Conservation (phyloP, 305 asterid genomes). For the Withania somnifera region DNA sequence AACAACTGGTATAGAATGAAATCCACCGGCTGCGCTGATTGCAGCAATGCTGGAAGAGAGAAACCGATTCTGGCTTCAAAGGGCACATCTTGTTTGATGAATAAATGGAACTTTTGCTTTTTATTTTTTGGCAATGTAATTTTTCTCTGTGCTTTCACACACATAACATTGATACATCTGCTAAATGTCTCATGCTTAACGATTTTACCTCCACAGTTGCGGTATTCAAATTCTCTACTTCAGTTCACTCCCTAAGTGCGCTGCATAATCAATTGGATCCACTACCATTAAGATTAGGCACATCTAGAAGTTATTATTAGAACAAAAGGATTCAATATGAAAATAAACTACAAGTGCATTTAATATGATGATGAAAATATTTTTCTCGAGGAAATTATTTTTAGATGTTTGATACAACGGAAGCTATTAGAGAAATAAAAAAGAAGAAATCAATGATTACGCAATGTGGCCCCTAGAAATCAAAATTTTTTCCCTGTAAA, state of each 20-base stretch:
- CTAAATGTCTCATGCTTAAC: not conserved
- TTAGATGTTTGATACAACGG: not conserved
- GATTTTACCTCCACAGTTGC: not conserved
- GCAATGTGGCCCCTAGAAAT: too few species aligned
- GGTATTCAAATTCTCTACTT: not conserved
- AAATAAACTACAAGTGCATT: not conserved
- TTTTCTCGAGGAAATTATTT: too few species aligned
- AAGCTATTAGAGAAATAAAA: too few species aligned
- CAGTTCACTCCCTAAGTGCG: not conserved
- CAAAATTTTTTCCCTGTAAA: not conserved
- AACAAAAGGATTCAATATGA: not conserved
- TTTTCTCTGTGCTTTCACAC: not conserved
- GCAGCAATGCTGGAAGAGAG: not conserved
- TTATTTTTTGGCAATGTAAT: not conserved
- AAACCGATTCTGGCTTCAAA: not conserved
- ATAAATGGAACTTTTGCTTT: not conserved
- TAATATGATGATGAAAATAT: not conserved
- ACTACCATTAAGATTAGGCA: not conserved
- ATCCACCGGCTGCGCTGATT: not conserved
- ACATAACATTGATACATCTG: not conserved
- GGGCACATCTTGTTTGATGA: not conserved
- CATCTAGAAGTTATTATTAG: not conserved
- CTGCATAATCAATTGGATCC: not conserved
- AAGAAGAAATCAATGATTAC: too few species aligned
- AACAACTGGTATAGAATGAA: not conserved